Percentiles rank a stretch among this genome's conserved stretches.
These are phyloP conservation scores for Ophiosphaerella korrae DNA, from an alignment of 2,329 filamentous ascomycete species.

Conservation along the genomic window DNA sequence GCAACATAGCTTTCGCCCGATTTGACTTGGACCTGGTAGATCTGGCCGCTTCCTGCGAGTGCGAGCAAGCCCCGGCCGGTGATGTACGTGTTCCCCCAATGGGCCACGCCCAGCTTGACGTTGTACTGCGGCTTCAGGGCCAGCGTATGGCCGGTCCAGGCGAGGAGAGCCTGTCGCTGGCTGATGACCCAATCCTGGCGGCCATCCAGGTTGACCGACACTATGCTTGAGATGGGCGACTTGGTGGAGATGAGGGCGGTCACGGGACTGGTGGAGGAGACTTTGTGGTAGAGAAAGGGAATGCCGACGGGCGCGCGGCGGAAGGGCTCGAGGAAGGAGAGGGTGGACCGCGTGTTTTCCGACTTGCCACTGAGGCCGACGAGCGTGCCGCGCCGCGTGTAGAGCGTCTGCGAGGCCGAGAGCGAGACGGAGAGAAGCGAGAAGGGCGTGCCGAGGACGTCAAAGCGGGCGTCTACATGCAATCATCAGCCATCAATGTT, in stretches of 20 bases:
- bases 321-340: constrained; percentile 85
- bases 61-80: constrained; percentile 88
- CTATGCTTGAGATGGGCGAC: constrained; percentile 83
- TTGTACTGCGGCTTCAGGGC: constrained; percentile 76
- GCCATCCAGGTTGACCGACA: constrained; percentile 87
- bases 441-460: constrained; percentile 88
- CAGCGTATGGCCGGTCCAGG: constrained; percentile 93
- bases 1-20: constrained; percentile 88
- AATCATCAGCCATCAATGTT: background rate
- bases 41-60: constrained; percentile 82
- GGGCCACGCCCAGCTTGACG: constrained; percentile 73
- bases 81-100: constrained; percentile 90
- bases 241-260: constrained; percentile 89
- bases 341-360: constrained; percentile 88
- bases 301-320: constrained; percentile 80
- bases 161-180: constrained; percentile 85
- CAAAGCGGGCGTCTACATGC: constrained; percentile 82
- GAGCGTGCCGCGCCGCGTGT: constrained; percentile 87
- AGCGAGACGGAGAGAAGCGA: constrained; percentile 92
- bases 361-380: constrained; percentile 88
- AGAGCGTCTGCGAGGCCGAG: constrained; percentile 90
- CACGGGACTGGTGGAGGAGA: constrained; percentile 85
- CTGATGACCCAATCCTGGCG: constrained; percentile 94
- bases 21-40: constrained; percentile 82
- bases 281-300: constrained; percentile 89